Conservation (phyloP, 2,329 filamentous ascomycete genomes). For the Didymella pinodella region DNA sequence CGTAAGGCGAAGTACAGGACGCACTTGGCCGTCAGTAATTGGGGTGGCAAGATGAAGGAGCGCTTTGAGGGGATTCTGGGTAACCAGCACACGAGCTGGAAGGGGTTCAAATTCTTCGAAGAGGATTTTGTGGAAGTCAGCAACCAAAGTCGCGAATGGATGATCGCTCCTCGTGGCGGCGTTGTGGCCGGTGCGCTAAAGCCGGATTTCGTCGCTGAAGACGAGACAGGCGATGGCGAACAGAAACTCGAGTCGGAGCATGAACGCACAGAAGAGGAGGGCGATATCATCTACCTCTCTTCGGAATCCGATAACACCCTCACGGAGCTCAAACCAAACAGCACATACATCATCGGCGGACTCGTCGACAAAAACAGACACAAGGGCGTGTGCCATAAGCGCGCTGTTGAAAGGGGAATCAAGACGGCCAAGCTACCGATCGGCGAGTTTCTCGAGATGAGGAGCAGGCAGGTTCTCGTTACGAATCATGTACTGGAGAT, state of each 20-base stretch:
- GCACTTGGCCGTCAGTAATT: conserved; percentile 80
- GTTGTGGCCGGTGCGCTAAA: conserved; percentile 67
- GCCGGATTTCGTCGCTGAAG: neutral
- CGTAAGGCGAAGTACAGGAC: conserved; percentile 70
- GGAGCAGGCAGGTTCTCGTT: conserved; percentile 82
- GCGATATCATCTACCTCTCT: conserved; percentile 84
- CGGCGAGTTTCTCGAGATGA: conserved; percentile 93
- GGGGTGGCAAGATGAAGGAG: conserved; percentile 74
- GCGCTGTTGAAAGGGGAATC: conserved; percentile 76
- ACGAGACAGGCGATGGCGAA: conserved; percentile 53
- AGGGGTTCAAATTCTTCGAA: conserved; percentile 74
- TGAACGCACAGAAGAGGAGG: conserved; percentile 43
- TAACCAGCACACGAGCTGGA: conserved; percentile 80
- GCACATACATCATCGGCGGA: conserved; percentile 91
- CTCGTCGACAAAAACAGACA: conserved; percentile 96
- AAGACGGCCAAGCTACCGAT: conserved; percentile 92
- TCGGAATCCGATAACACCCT: conserved; percentile 90
- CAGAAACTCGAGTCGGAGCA: conserved; percentile 6
- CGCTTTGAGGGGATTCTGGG: conserved; percentile 80
- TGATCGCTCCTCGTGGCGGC: conserved; percentile 68
- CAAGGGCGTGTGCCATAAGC: conserved; percentile 90
- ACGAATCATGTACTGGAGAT: conserved; percentile 98
- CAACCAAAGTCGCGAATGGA: conserved; percentile 69
- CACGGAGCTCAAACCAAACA: conserved; percentile 82
- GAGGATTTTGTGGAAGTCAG: conserved; percentile 77